phyloP scores from a whole-genome alignment of 1,284 basidiomycete species.

The Polyporus tsugae region DNA sequence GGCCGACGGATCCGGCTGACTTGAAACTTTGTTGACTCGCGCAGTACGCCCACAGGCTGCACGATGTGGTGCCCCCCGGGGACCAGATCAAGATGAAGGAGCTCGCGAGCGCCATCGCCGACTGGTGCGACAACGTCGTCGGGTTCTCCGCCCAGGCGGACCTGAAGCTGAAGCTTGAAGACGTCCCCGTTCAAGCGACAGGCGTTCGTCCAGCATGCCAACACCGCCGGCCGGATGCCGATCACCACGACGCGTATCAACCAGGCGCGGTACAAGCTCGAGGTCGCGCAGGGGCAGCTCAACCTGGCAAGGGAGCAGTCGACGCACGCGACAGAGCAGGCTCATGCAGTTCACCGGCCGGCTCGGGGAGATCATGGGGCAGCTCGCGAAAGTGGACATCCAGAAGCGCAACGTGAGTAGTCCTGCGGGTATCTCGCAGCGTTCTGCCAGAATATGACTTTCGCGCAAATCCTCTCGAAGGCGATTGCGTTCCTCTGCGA shows the following conservation, averaged over 20 bases:
- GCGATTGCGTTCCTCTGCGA: conserved; percentile 22
- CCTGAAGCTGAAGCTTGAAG: conserved; percentile 15
- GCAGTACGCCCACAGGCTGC: background rate
- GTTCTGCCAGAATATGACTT: too few species aligned
- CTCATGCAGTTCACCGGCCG: conserved; percentile 17
- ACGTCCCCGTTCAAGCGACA: conserved; percentile 12
- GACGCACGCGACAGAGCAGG: conserved; percentile 11
- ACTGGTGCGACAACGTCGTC: conserved; percentile 17
- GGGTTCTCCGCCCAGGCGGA: conserved; percentile 12
- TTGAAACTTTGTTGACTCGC: too few species aligned
- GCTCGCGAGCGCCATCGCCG: background rate
- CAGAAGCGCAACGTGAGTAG: conserved; percentile 19
- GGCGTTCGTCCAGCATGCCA: conserved; percentile 8
- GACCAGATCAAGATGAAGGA: background rate
- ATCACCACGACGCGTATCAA: conserved; percentile 6
- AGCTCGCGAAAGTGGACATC: conserved; percentile 16
- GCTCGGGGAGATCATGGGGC: conserved; percentile 17
- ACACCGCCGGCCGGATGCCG: background rate
- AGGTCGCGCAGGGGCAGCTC: conserved; percentile 12
- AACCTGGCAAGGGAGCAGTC: conserved; percentile 19
- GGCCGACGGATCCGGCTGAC: too few species aligned
- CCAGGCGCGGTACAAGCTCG: conserved; percentile 8
- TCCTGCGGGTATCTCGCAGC: too few species aligned
- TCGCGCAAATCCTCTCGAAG: conserved; percentile 8
- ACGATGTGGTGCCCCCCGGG: background rate